Base-by-base conservation (phyloP, 2,329 filamentous ascomycete genomes). In the Dactylellina drechsleri region DNA sequence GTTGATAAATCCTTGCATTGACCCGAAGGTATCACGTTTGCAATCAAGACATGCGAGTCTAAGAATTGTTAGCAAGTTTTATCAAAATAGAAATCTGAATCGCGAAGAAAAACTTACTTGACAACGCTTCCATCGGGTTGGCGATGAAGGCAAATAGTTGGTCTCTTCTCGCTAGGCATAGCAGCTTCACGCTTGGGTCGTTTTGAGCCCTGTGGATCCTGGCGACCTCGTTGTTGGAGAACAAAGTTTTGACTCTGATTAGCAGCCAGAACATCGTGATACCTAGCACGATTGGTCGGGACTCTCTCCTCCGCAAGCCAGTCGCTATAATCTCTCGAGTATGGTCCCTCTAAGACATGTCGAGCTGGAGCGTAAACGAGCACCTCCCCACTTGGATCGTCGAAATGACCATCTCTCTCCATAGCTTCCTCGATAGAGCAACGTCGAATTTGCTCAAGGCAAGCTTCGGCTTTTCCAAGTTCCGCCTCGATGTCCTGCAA, bases 1-100 rank as follows among this genome's bases (percentile, higher is more conserved):
- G 81, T 99, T 99, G 84, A 99, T 95, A 83, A 98, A 98, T n/a
- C 95, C 95, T 82, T 98, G 95, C 0, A 93, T 96, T 83, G 93
- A 98, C 66, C 91, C 93, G 80, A 98, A 98, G 82, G 97, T 92
- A 81, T 92, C 92, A 77, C 94, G 87, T 58, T 92, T 87, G 82
- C 95, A 98, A 81, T 95, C 91, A 72, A 91, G 83, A 84, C 95
- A 99, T 77, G 96, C 90, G 57, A 98, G 86, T 49, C 78, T 79
- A 57, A 8, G n/a, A 7, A 20, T 26, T 26, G 36, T 74, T 67
- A 74, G 70, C 61, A 60, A 36, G 41, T 36, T 2, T 15, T 1
- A 16, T 41, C 5, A 15, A 18, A 49, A 8, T 26, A n/a, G n/a
- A n/a, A 10, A 28, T n/a, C 13, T 2, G 20, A 18, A 40, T 7